Base-by-base conservation (phyloP, 495 filamentous ascomycete genomes). In the Penicillium tannophilum region DNA sequence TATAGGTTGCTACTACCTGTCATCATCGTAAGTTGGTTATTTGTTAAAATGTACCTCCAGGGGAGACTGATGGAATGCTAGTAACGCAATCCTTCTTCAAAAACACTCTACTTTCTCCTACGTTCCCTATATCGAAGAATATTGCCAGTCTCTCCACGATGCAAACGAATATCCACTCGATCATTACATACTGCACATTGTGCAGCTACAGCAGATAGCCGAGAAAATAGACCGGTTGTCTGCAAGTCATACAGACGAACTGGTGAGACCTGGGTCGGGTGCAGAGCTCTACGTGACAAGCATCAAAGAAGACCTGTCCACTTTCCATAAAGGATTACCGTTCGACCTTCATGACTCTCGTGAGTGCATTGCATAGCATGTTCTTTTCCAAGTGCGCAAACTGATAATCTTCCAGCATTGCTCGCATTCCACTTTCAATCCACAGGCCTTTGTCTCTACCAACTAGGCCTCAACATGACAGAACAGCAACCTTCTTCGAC, bases 151-250 rank as follows among this genome's bases (percentile, higher is more conserved):
- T 6, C 41, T 43, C 14, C 8, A 43, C 16, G 11, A 41, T 12
- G n/a, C n/a, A 24, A 52, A 46, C 10, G 61, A 67, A 36, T 30
- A 54, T 20, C 42, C 56, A 7, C 49, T 63, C 23, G 68, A 71
- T 41, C 36, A 58, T 56, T 63, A 65, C 43, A 61, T 71, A 17
- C 41, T 30, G 10, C 47, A 66, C 19, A 45, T 67, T 0, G 52
- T 68, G n/a, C 66, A 63, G 17, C 33, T 72, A 24, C 69, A 72
- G 45, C 43, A 31, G 24, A 62, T 65, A n/a, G 59, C 59, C 41
- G 69, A 70, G n/a, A 70, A 64, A 46, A 62, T 67, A 9, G 61
- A 70, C 36, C 53, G 56, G 0, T 46, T 71, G 12, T 64, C 58
- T 19, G 39, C 48, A 35, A 50, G 45, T 17, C 61, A 65, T 51